These are phyloP conservation scores for Hemerocallis citrina DNA, from an alignment of 106 monocot genomes.

Conservation along the genomic window DNA sequence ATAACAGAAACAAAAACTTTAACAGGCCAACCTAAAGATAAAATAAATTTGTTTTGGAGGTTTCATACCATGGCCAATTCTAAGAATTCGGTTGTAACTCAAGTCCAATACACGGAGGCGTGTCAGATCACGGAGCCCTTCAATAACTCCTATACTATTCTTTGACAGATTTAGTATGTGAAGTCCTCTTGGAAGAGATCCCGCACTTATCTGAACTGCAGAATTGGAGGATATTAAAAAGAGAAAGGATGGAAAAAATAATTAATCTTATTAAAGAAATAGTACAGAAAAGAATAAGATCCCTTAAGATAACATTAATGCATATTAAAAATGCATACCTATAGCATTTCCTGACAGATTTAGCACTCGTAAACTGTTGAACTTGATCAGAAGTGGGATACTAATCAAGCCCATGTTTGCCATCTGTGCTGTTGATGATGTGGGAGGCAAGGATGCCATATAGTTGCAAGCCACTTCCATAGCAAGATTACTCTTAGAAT, in stretches of 20 bases:
- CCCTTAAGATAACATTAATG: too few species aligned
- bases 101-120: constrained; percentile 56
- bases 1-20: too few species aligned
- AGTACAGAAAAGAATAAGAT: too few species aligned
- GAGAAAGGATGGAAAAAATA: too few species aligned
- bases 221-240: background rate
- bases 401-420: constrained; percentile 38
- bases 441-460: constrained; percentile 31
- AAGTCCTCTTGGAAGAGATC: constrained; percentile 65
- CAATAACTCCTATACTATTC: constrained; percentile 55
- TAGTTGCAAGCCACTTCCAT: constrained; percentile 34
- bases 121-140: constrained; percentile 65
- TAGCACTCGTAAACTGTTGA: constrained; percentile 22
- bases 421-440: constrained; percentile 34
- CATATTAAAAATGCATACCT: constrained; percentile 11
- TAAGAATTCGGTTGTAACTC: constrained; percentile 48
- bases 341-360: constrained; percentile 44
- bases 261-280: background rate
- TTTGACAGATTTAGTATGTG: constrained; percentile 65
- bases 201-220: constrained; percentile 52
- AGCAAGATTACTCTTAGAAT: constrained; percentile 29
- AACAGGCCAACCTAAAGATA: background rate
- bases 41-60: background rate
- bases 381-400: constrained; percentile 29
- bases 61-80: constrained; percentile 63